Percentiles rank a stretch among this genome's conserved stretches.
These are phyloP conservation scores for Platanthera guangdongensis DNA, from an alignment of 106 monocot species.

Conservation along the genomic window DNA sequence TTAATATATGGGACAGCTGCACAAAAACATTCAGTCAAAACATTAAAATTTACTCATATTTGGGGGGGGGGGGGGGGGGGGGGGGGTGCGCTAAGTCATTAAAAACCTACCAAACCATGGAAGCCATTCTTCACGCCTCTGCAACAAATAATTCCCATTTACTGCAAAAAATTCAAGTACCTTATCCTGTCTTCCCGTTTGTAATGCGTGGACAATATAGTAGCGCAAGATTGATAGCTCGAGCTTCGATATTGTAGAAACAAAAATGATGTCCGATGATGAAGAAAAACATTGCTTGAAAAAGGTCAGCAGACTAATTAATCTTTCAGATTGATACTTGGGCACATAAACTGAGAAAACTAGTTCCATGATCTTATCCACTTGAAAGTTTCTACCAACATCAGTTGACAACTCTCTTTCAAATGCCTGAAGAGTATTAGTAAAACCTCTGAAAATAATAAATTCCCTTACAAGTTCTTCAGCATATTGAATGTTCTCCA, in stretches of 20 bases:
- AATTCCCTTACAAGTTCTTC: slow-evolving; percentile 92
- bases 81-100: not conserved
- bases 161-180: slow-evolving; percentile 69
- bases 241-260: slow-evolving; percentile 56
- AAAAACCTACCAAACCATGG: slow-evolving; percentile 82
- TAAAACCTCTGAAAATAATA: slow-evolving; percentile 91
- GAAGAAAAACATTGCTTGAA: slow-evolving; percentile 81
- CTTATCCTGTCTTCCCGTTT: slow-evolving; percentile 74
- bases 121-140: slow-evolving; percentile 70
- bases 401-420: slow-evolving; percentile 78
- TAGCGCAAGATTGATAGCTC: slow-evolving; percentile 73
- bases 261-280: slow-evolving; percentile 45
- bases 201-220: slow-evolving; percentile 73
- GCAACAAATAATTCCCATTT: slow-evolving; percentile 72
- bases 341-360: slow-evolving; percentile 80
- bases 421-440: slow-evolving; percentile 62
- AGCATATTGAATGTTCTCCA: slow-evolving; percentile 95
- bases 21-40: slow-evolving; percentile 9
- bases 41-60: slow-evolving; percentile 1
- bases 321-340: slow-evolving; percentile 69
- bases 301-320: slow-evolving; percentile 60
- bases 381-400: slow-evolving; percentile 82
- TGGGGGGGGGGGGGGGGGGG: no score
- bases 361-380: slow-evolving; percentile 82
- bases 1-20: slow-evolving; percentile 93